Conservation (phyloP, 75 land plant genomes). For the Cupressus sempervirens region DNA sequence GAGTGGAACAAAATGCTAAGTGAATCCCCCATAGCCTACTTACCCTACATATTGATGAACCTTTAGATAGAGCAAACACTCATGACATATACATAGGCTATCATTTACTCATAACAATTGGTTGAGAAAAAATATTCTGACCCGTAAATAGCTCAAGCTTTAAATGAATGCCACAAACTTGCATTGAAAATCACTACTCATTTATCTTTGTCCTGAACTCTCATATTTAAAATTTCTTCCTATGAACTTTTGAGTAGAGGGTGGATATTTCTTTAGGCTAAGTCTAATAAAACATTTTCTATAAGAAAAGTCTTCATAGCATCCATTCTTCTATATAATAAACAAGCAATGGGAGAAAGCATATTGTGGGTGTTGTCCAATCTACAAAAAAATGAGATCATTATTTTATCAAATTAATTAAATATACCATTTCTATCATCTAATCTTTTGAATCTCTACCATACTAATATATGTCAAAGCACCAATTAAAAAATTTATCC, state of each 20-base stretch:
- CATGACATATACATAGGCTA: not conserved
- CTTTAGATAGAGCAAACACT: not conserved
- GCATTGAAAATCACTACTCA: too few species aligned
- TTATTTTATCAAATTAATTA: not conserved
- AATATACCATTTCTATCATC: not conserved
- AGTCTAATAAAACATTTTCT: constrained; percentile 82
- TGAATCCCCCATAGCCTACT: not conserved
- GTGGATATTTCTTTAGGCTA: constrained; percentile 59
- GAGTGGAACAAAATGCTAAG: not conserved
- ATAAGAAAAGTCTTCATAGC: constrained; percentile 72
- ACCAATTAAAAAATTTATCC: not conserved
- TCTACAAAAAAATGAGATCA: constrained; percentile 27
- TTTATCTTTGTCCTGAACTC: not conserved
- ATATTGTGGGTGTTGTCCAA: constrained; percentile 69
- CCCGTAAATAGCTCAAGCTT: not conserved
- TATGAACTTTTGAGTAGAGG: constrained; percentile 51
- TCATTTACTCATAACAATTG: not conserved
- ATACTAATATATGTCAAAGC: not conserved
- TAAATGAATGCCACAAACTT: not conserved
- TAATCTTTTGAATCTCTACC: not conserved
- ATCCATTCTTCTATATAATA: constrained; percentile 69
- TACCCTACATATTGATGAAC: not conserved
- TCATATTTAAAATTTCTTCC: constrained; percentile 36
- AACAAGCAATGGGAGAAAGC: constrained; percentile 66
- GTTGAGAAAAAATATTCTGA: not conserved